Conservation (phyloP, 169 alveolate genomes). For the Eimeria tenella region DNA sequence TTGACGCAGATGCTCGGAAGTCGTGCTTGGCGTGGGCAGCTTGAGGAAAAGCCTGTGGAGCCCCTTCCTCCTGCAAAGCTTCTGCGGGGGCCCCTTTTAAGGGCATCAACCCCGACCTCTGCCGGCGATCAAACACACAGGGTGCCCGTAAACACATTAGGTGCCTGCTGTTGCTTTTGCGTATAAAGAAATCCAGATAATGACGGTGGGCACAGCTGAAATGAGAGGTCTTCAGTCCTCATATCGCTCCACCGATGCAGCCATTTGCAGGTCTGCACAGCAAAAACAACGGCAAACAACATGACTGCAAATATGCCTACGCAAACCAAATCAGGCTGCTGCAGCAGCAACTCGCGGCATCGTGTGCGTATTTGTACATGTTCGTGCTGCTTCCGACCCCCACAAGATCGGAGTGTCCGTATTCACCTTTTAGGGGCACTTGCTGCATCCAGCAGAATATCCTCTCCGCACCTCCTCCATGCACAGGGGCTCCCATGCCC, state of each 20-base stretch:
- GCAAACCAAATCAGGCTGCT: constrained; percentile 5
- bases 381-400: neutral
- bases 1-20: no score
- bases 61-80: no score
- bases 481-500: constrained; percentile 3
- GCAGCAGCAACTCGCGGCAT: neutral
- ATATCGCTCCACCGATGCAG: constrained; percentile 28
- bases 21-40: no score
- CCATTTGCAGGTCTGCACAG: constrained; percentile 26
- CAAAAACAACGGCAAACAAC: neutral
- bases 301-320: neutral
- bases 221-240: constrained; percentile 7
- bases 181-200: no score
- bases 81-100: no score
- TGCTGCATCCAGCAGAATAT: constrained; percentile 48
- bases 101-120: no score
- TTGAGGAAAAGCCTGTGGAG: no score
- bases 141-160: no score
- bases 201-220: neutral
- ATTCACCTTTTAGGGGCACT: constrained; percentile 11
- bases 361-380: neutral
- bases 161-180: no score
- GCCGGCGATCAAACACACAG: no score
- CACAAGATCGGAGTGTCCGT: neutral
- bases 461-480: constrained; percentile 27